Evolutionary conservation across 1,139 yeast species (phyloP), one percentile per base, ranked within the genome.

Genomic region (Yamadazyma friedrichii): DNA sequence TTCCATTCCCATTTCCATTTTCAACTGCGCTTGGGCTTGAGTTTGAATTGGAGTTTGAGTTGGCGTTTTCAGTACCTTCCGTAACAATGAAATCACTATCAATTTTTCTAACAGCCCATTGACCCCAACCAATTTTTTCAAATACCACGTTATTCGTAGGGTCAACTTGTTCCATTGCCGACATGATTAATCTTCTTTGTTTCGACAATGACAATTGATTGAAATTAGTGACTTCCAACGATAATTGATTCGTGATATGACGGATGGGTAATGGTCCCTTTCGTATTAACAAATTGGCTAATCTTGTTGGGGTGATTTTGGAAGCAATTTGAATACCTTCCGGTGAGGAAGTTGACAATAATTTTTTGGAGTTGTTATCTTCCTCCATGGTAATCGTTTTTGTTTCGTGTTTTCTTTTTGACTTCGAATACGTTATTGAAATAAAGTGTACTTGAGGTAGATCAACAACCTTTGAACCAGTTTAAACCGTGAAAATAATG

Each of bases 81-180:
- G 74, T 69, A 26, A 69, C 74, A 44, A 80, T 80, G 43, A 64
- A 65, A 45, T 73, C 79, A 9, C 75, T 61, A 39, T 73, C 76
- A 12, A 76, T 78, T 38, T 72, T 65, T 45, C 82, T 74, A 6
- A 91, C 95, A 22, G 91, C 88, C 98, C 98, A 91, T 57, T 93
- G 94, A 44, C 98, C 98, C 98, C 98, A 91, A 20, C 97, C 97
- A 32, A 89, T 89, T 66, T 91, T 91, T 55, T 88, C 96, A 66
- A 91, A 91, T 15, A 85, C 79, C 31, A 82, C 81, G 43, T 74
- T 71, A 43, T 83, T 78, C 22, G 69, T 72, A 5, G 77, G 65
- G 57, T 83, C 94, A 2, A 57, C 54, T 47, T 69, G 76, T 54
- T 88, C 96, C 67, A 91, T 78, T 30, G 93, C 95, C 6, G 89